A percentile compares a stretch with the other conserved stretches of the same genome.
These are phyloP conservation scores for Alternaria brassicicola DNA, from an alignment of 2,329 filamentous ascomycete genomes.

Conservation along the genomic window DNA sequence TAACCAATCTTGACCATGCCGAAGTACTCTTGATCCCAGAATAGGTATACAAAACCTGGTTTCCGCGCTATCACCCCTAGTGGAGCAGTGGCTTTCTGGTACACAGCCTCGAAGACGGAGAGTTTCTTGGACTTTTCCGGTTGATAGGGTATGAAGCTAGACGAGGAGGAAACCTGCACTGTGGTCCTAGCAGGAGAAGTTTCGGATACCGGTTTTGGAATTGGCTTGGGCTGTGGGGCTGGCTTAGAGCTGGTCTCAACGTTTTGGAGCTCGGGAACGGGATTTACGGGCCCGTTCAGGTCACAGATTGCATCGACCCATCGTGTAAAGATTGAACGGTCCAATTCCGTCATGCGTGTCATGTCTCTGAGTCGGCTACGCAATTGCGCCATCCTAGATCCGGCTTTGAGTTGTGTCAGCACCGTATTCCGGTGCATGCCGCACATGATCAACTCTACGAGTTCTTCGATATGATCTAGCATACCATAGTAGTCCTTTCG, in stretches of 20 bases:
- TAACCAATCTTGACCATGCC: constrained; percentile 26
- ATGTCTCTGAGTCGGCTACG: not conserved
- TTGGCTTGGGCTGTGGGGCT: not conserved
- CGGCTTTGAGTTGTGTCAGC: not conserved
- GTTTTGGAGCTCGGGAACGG: not conserved
- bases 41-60: constrained; percentile 22
- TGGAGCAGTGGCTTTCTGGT: not conserved
- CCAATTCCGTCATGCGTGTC: not conserved
- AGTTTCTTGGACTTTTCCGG: not conserved
- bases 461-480: not conserved
- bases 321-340: not conserved
- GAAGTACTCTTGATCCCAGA: constrained; percentile 20
- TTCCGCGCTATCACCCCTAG: constrained; percentile 6
- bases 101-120: not conserved
- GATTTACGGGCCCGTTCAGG: not conserved
- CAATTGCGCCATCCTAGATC: not conserved
- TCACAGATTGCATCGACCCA: not conserved
- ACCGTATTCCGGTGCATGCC: not conserved
- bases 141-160: not conserved
- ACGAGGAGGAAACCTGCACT: not conserved
- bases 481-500: not conserved
- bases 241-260: not conserved
- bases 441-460: constrained; percentile 1
- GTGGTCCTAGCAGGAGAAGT: not conserved
- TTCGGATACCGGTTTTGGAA: not conserved